Evolutionary conservation across 331 rosid genomes (phyloP).

Genomic region (Acacia concinna): DNA sequence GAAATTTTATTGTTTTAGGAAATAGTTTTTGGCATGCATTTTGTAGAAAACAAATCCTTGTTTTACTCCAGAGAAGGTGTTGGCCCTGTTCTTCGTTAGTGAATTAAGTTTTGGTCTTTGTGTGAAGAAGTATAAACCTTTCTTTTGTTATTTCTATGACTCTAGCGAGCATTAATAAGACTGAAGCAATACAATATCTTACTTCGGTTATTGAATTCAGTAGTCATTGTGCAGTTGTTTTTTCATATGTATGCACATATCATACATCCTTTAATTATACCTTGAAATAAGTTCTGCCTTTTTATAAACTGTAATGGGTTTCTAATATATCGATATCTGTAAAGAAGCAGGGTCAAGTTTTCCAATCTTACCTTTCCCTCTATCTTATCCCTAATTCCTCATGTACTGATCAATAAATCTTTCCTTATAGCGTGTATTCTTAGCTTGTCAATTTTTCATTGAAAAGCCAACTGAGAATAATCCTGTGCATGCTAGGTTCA

Average conservation of each 20-base stretch:
- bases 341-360: background rate
- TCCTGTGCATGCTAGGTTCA: constrained; percentile 65
- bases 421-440: constrained; percentile 10
- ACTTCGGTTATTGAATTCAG: constrained; percentile 10
- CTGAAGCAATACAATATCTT: constrained; percentile 1
- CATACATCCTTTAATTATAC: constrained; percentile 22
- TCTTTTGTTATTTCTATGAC: background rate
- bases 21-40: constrained; percentile 15
- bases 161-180: background rate
- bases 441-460: constrained; percentile 22
- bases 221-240: constrained; percentile 10
- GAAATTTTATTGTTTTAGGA: constrained; percentile 1
- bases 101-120: constrained; percentile 14
- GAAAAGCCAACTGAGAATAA: constrained; percentile 20
- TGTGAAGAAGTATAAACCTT: background rate
- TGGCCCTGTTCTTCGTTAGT: background rate
- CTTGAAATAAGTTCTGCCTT: background rate
- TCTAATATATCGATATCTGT: constrained; percentile 22
- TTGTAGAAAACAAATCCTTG: background rate
- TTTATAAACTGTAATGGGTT: constrained; percentile 12
- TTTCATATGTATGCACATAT: background rate
- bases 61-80: background rate
- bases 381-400: background rate
- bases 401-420: constrained; percentile 3
- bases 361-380: background rate